Conservation (phyloP, 139 green algal genomes). For the Pseudopediastrum boryanum region DNA sequence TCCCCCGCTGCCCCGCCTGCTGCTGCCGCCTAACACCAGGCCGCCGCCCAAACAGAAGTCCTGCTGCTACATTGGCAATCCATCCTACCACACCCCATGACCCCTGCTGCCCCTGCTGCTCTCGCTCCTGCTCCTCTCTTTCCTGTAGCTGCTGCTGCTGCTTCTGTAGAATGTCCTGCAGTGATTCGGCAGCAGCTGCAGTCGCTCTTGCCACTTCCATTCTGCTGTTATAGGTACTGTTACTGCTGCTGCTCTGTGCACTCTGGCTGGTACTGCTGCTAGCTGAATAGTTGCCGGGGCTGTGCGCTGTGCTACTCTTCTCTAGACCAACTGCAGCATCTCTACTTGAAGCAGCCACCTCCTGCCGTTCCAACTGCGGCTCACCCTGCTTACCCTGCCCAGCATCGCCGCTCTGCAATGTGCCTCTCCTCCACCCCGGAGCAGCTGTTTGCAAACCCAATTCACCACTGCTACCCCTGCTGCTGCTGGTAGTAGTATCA, state of each 20-base stretch:
- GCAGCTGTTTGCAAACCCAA: not conserved
- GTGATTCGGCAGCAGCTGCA: too few relatives aligned
- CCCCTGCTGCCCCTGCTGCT: not conserved
- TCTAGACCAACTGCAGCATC: too few relatives aligned
- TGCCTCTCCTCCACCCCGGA: not conserved
- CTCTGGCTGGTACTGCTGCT: not conserved
- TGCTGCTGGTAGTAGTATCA: not conserved
- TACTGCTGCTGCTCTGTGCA: not conserved
- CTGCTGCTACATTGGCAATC: too few relatives aligned
- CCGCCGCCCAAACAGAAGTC: too few relatives aligned
- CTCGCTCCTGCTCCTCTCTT: not conserved
- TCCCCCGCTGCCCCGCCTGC: not conserved
- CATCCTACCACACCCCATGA: too few relatives aligned
- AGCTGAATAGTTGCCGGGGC: not conserved
- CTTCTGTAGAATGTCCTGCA: too few relatives aligned
- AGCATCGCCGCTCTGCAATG: not conserved
- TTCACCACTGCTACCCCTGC: not conserved
- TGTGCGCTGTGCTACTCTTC: too few relatives aligned
- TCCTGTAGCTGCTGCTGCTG: slow-evolving; percentile 9
- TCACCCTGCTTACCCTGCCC: slow-evolving; percentile 21
- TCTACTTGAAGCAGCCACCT: not conserved
- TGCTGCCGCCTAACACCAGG: too few relatives aligned
- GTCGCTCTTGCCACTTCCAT: not conserved
- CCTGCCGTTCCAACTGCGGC: not conserved
- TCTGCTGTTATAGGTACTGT: not conserved